A percentile compares a stretch with the other conserved stretches of the same genome.
Conservation (phyloP, 371 early-diverging fungal species). For the Smittium culicis region DNA sequence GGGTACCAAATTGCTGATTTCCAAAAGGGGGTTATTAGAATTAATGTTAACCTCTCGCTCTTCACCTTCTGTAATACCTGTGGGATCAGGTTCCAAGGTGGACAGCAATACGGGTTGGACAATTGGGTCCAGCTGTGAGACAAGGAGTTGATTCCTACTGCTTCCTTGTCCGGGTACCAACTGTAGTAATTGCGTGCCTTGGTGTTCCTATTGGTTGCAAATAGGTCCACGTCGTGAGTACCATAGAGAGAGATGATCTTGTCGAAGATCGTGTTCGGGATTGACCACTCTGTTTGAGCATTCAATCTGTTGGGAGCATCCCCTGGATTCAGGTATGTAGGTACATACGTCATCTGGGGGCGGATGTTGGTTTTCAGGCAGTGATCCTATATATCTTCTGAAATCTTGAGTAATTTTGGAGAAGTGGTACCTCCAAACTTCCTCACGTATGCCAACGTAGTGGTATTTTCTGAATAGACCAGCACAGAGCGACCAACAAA, state of each 20-base stretch:
- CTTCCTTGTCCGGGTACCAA: neutral
- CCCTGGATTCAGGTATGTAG: neutral
- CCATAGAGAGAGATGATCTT: neutral
- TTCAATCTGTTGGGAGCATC: neutral
- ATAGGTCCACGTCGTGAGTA: neutral
- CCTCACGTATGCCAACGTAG: neutral
- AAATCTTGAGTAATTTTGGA: neutral
- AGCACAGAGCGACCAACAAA: neutral
- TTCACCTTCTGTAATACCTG: neutral
- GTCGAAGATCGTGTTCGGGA: neutral
- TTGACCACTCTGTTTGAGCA: neutral
- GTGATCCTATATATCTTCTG: neutral
- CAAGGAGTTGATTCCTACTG: neutral
- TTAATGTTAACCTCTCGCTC: neutral
- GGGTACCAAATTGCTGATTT: neutral
- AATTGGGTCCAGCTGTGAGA: neutral
- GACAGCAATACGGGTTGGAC: neutral
- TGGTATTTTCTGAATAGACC: conserved; percentile 1
- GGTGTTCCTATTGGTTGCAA: neutral
- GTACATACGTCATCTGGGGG: conserved; percentile 1
- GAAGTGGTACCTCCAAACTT: conserved; percentile 2
- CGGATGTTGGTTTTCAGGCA: neutral
- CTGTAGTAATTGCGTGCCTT: neutral
- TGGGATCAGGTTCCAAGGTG: neutral
- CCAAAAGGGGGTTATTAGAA: neutral